A percentile compares a stretch with the other conserved stretches of the same genome.
Conservation (phyloP, 352 stramenopile genomes). For the Globisporangium canariense region DNA sequence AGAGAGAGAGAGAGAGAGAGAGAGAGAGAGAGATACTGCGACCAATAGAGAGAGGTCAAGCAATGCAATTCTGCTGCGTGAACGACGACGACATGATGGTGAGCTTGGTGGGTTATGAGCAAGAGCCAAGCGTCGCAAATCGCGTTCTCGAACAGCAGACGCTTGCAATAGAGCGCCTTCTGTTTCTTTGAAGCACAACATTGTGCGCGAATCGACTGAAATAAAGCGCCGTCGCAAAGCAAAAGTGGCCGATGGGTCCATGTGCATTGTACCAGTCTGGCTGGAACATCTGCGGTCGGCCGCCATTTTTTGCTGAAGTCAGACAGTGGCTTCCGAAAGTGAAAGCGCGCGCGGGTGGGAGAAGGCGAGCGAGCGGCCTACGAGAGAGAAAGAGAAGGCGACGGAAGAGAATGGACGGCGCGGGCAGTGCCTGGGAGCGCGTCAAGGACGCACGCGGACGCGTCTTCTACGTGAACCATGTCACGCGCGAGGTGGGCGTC, state of each 20-base stretch:
- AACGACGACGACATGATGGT: too few relatives aligned
- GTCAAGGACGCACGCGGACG: constrained; percentile 76
- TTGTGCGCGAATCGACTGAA: too few relatives aligned
- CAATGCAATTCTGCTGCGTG: not conserved
- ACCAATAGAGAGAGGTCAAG: not conserved
- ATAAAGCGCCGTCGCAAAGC: not conserved
- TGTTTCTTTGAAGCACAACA: too few relatives aligned
- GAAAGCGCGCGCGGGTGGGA: not conserved
- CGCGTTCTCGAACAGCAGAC: not conserved
- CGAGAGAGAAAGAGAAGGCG: not conserved
- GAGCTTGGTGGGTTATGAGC: too few relatives aligned
- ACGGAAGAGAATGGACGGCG: not conserved
- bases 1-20: not conserved
- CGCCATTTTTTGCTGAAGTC: not conserved
- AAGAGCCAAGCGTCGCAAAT: too few relatives aligned
- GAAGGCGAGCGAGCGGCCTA: constrained; percentile 1
- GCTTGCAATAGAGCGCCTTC: not conserved
- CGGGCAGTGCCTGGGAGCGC: constrained; percentile 57
- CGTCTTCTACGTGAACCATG: constrained; percentile 87
- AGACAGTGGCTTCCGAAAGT: not conserved
- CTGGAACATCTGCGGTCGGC: not conserved
- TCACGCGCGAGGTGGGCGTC: constrained; percentile 61
- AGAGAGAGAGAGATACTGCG: too few relatives aligned
- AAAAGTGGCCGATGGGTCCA: constrained; percentile 7
- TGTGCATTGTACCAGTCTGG: not conserved